Evolutionary conservation across 495 filamentous ascomycete genomes (phyloP), one percentile per base, ranked within the genome.

Genomic region (Hamigera avellanea): DNA sequence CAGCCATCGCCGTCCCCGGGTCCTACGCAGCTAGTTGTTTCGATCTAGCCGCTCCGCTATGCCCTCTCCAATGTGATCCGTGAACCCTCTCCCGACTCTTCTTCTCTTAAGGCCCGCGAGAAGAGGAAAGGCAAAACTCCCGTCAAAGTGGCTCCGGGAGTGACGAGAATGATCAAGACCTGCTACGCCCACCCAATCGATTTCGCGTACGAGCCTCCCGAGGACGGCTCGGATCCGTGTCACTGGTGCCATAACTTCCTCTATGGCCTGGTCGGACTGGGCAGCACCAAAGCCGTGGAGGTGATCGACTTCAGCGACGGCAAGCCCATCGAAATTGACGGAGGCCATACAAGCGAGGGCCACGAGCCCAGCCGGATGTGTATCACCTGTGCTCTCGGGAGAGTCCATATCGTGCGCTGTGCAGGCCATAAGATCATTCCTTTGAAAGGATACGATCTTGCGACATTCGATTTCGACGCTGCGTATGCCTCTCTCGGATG

Each of bases 261-360:
- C 6, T 61, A 58, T 19, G 56, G 62, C 3, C 42, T 70, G 6
- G 37, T 66, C 1, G 61, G 66, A 19, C 37, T 57, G 6, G 62
- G 54, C 2, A 35, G 29, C 28, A 29, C 45, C n/a, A 32, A 40
- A 16, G 29, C 14, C 14, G 50, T 60, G 3, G 39, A 51, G 28
- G 49, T 64, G 4, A 35, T 52, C 4, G 50, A 61, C 13, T 41
- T 39, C 23, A 39, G 43, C 1, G 39, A 53, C 29, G 49, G 54
- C 2, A 33, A 40, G 25, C 47, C 52, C 25, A 41, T 42, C 0
- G 64, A 69, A 32, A 16, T 61, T 6, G 19, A 18, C 4, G 57
- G 48, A 1, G 63, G 62, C 13, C 57, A 67, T 35, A 27, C 32
- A 6, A 38, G 26, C 9, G 29, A 48, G 8, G 57, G 60, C 14